These are phyloP conservation scores for Trichophaea hybrida DNA, from an alignment of 2,329 filamentous ascomycete genomes.

Conservation along the genomic window DNA sequence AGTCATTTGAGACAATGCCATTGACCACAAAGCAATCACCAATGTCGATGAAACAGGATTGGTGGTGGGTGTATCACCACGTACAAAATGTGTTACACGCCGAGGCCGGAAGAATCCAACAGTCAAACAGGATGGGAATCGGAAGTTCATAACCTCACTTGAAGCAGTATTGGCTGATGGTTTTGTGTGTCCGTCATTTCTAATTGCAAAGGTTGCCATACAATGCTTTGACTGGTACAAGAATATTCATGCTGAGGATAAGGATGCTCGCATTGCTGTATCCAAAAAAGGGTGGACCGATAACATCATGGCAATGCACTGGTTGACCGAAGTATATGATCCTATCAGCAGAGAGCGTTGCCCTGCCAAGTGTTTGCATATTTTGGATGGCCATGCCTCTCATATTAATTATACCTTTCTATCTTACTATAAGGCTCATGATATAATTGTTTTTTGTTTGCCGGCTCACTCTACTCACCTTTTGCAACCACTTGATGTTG, in stretches of 20 bases:
- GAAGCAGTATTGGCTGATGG: not conserved
- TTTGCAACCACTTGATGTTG: no score
- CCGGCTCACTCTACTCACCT: no score
- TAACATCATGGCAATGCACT: not conserved
- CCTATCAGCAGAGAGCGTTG: not conserved
- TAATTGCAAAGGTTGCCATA: not conserved
- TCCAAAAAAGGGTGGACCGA: not conserved
- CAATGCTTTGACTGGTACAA: not conserved
- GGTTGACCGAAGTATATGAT: not conserved
- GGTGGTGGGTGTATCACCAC: no score
- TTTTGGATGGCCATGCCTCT: conserved; percentile 18
- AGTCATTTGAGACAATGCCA: not conserved
- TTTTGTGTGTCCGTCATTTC: not conserved
- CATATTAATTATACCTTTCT: conserved; percentile 14
- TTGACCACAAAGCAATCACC: not conserved
- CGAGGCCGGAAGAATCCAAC: no score
- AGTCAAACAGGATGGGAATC: not conserved
- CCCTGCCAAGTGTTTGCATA: conserved; percentile 7
- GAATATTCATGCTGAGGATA: not conserved
- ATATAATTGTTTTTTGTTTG: no score
- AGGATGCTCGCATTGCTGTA: not conserved
- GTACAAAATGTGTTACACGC: no score
- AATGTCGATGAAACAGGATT: not conserved
- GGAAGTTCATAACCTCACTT: not conserved
- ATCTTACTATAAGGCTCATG: conserved; percentile 2